Evolutionary conservation across 192 early-diverging fungal species (phyloP).

Genomic region (Gryganskiella cystojenkinii): DNA sequence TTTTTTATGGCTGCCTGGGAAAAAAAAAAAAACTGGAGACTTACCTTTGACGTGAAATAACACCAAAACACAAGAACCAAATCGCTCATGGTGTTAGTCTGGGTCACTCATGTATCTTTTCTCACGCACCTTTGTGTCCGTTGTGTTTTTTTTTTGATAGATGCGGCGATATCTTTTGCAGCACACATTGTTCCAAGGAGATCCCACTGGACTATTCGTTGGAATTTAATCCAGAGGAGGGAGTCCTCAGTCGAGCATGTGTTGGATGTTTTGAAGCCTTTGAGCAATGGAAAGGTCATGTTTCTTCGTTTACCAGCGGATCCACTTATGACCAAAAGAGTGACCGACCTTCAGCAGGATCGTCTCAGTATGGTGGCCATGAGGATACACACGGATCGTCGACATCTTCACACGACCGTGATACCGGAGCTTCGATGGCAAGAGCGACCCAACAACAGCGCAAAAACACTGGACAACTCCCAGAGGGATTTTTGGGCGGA

Average conservation of each 20-base stretch:
- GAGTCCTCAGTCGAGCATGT: constrained; percentile 32
- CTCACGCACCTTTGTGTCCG: neutral
- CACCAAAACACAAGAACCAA: too few species aligned
- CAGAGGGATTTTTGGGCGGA: constrained; percentile 36
- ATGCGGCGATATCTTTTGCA: constrained; percentile 48
- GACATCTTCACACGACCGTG: too few species aligned
- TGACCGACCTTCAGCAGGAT: neutral
- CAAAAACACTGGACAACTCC: constrained; percentile 34
- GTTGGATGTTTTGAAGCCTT: constrained; percentile 42
- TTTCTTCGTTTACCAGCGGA: constrained; percentile 1
- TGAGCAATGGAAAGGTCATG: constrained; percentile 37
- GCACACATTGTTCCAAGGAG: constrained; percentile 40
- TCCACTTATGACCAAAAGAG: neutral
- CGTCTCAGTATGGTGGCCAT: neutral
- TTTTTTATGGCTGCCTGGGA: neutral
- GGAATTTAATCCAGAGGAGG: constrained; percentile 40
- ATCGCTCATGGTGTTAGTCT: too few species aligned
- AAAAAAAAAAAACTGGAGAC: too few species aligned
- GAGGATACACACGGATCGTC: constrained; percentile 2
- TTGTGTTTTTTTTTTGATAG: constrained; percentile 8
- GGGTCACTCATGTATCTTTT: too few species aligned
- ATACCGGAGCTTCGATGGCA: neutral
- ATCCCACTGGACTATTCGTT: constrained; percentile 37
- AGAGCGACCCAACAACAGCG: neutral
- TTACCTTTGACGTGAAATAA: too few species aligned